Evolutionary conservation across 495 filamentous ascomycete genomes (phyloP).

Genomic region (Paragyromitra xinjiangensis): DNA sequence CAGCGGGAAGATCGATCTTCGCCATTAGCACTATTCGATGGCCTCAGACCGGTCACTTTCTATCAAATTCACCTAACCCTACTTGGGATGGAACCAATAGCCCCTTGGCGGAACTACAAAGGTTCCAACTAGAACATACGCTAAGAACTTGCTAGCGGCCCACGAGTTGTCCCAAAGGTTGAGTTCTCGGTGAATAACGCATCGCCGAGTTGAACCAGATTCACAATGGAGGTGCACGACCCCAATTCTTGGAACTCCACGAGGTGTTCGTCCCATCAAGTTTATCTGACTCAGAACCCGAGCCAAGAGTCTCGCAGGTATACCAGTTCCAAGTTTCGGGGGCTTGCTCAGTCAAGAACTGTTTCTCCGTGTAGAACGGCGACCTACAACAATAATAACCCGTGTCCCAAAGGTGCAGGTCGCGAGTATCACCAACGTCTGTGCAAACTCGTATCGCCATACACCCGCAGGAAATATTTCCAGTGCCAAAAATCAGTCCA

Average conservation of each 20-base stretch:
- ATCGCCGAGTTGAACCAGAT: background rate
- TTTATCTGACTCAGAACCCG: slow-evolving; percentile 10
- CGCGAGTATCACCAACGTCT: slow-evolving; percentile 10
- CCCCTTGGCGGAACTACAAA: slow-evolving; percentile 17
- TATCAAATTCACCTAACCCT: background rate
- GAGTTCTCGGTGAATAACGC: background rate
- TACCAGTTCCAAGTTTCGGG: slow-evolving; percentile 12
- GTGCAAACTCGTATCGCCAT: background rate
- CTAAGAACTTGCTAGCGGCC: background rate
- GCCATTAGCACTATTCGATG: background rate
- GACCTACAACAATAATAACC: background rate
- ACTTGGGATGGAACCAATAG: background rate
- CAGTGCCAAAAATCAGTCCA: background rate
- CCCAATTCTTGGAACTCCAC: slow-evolving; percentile 26
- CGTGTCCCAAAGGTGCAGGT: background rate
- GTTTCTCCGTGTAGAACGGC: slow-evolving; percentile 18
- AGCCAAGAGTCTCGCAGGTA: slow-evolving; percentile 21
- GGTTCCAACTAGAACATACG: background rate
- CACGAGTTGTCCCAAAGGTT: background rate
- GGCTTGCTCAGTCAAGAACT: slow-evolving; percentile 27
- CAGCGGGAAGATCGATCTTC: slow-evolving; percentile 24
- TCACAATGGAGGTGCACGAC: background rate
- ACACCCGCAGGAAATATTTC: background rate
- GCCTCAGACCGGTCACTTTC: slow-evolving; percentile 6
- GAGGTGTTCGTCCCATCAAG: slow-evolving; percentile 1